phyloP scores from a whole-genome alignment of 2,329 filamentous ascomycete species.

The Dryadomyces sulphureus region DNA sequence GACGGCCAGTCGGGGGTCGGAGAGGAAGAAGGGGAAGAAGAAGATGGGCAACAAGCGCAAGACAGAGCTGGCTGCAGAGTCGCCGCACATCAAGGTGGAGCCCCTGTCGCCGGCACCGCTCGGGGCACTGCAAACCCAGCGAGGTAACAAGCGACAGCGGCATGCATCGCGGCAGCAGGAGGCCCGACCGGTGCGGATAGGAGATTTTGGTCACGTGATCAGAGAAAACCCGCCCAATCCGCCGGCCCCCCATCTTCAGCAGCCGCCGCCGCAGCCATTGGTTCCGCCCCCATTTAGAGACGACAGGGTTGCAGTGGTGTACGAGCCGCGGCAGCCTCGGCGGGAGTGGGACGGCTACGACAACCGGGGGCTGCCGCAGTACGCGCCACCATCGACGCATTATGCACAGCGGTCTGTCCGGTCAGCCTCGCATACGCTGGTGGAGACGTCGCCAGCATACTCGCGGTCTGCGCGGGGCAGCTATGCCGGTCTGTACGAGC shows the following conservation, averaged over 20 bases:
- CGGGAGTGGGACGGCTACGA: slow-evolving; percentile 15
- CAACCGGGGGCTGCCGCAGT: slow-evolving; percentile 14
- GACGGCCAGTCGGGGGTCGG: slow-evolving; percentile 17
- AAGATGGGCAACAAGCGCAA: slow-evolving; percentile 39
- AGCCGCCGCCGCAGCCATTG: slow-evolving; percentile 11
- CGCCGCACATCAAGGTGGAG: slow-evolving; percentile 47
- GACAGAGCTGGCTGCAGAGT: slow-evolving; percentile 25
- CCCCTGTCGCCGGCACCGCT: slow-evolving; percentile 49
- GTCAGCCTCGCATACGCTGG: slow-evolving; percentile 26
- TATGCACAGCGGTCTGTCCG: slow-evolving; percentile 18
- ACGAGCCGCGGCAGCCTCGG: slow-evolving; percentile 14
- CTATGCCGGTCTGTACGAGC: slow-evolving; percentile 27
- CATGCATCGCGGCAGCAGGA: slow-evolving; percentile 21
- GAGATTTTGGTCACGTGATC: slow-evolving; percentile 26
- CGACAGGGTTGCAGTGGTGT: slow-evolving; percentile 19
- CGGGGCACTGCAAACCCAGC: slow-evolving; percentile 32
- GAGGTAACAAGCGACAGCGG: slow-evolving; percentile 42
- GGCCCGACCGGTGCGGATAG: slow-evolving; percentile 20
- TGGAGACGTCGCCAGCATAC: slow-evolving; percentile 14
- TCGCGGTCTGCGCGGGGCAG: background rate
- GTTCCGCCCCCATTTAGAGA: slow-evolving; percentile 10
- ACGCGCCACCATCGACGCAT: background rate
- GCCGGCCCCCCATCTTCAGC: background rate
- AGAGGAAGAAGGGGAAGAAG: slow-evolving; percentile 27
- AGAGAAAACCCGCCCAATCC: slow-evolving; percentile 2